Evolutionary conservation across 192 early-diverging fungal genomes (phyloP).

Genomic region (Allomyces arbusculus): DNA sequence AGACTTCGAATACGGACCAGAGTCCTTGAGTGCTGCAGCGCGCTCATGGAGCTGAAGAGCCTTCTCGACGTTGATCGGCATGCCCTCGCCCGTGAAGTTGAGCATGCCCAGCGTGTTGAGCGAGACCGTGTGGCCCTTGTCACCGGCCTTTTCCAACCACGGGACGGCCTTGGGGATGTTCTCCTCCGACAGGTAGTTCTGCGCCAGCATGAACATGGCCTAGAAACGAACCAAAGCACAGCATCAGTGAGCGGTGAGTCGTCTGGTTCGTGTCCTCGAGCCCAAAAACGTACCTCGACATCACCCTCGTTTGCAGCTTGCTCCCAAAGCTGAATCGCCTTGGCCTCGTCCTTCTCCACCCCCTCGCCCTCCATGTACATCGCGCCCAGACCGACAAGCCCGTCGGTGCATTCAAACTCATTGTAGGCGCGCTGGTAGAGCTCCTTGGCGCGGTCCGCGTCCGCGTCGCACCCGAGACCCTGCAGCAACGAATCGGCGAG

Average conservation of each 20-base stretch:
- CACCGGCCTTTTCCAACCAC: background rate
- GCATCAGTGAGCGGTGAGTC: too few species aligned
- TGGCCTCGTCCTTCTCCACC: background rate
- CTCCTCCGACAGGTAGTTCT: too few species aligned
- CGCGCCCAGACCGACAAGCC: background rate
- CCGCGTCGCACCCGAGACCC: background rate
- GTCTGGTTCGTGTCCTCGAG: too few species aligned
- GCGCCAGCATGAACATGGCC: too few species aligned
- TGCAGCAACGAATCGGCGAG: background rate
- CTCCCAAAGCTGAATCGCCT: background rate
- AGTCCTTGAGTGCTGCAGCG: background rate
- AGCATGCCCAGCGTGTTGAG: background rate
- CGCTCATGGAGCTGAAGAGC: background rate
- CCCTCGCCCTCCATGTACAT: background rate
- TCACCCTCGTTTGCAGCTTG: background rate
- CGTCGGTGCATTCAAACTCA: background rate
- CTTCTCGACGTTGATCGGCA: background rate
- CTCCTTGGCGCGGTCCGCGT: background rate
- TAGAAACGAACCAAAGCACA: too few species aligned
- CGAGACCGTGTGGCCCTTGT: background rate
- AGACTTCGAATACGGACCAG: too few species aligned
- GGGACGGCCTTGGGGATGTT: too few species aligned
- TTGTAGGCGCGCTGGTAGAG: background rate
- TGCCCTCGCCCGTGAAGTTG: background rate
- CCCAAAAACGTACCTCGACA: too few species aligned